Percentiles rank a stretch among this genome's conserved stretches.
These are phyloP conservation scores for Lomentospora prolificans DNA, from an alignment of 2,329 filamentous ascomycete species.

Conservation along the genomic window DNA sequence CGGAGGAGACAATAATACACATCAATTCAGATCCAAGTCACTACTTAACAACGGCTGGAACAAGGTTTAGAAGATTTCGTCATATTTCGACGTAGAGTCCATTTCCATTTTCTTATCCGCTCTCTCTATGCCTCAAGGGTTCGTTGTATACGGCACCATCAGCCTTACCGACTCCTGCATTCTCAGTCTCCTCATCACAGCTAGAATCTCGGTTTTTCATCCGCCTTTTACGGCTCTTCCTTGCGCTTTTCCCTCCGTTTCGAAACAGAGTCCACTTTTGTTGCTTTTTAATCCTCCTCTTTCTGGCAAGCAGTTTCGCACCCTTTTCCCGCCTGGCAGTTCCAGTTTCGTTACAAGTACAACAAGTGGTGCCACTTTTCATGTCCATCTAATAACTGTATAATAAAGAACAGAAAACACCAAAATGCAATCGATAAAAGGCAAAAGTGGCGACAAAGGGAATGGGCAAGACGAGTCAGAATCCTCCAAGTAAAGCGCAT, in stretches of 20 bases:
- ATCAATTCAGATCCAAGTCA: too few species aligned
- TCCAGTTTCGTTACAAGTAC: slow-evolving; percentile 3
- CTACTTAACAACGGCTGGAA: too few species aligned
- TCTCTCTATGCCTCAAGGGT: neutral
- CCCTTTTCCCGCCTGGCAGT: neutral
- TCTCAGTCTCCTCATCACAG: neutral
- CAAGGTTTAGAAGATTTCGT: too few species aligned
- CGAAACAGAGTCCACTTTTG: neutral
- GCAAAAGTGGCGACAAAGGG: neutral
- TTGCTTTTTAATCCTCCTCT: neutral
- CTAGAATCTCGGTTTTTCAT: neutral
- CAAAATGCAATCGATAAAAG: slow-evolving; percentile 1
- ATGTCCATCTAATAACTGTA: slow-evolving; percentile 1
- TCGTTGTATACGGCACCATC: neutral
- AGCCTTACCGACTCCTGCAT: neutral
- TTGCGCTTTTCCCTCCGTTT: neutral
- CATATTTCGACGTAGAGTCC: too few species aligned
- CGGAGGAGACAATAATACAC: too few species aligned
- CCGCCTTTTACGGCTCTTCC: neutral
- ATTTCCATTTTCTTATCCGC: neutral
- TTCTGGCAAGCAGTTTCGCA: neutral
- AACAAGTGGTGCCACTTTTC: slow-evolving; percentile 7
- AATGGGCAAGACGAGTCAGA: neutral
- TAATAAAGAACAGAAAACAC: slow-evolving; percentile 2
- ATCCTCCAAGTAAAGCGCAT: neutral